Percentiles rank a stretch among this genome's conserved stretches.
These are phyloP conservation scores for Zymoseptoria crescenta DNA, from an alignment of 2,329 filamentous ascomycete species.

Conservation along the genomic window DNA sequence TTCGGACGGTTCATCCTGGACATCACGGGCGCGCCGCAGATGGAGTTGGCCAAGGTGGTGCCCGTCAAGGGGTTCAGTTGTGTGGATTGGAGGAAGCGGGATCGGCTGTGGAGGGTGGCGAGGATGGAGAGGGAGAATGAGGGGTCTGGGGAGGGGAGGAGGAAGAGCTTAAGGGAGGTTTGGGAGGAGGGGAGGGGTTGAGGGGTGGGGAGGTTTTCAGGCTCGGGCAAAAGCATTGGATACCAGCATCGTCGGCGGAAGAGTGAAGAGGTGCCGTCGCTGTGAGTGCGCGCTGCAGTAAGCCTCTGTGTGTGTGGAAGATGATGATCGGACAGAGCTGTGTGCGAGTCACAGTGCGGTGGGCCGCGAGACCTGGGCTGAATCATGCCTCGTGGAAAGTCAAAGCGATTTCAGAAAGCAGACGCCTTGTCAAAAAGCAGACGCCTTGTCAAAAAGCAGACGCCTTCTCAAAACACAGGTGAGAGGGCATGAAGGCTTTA, in stretches of 20 bases:
- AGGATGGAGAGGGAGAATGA: constrained; percentile 22
- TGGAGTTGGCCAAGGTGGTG: constrained; percentile 34
- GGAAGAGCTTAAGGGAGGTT: constrained; percentile 28
- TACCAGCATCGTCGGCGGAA: neutral
- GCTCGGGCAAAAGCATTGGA: neutral
- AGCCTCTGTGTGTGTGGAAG: no score
- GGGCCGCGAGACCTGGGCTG: neutral
- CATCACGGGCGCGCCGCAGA: constrained; percentile 22
- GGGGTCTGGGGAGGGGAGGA: constrained; percentile 18
- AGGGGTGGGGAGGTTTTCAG: neutral
- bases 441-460: neutral
- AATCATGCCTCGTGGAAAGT: neutral
- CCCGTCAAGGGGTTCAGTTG: constrained; percentile 34
- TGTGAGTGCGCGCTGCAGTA: no score
- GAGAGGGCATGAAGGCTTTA: no score
- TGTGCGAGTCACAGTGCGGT: no score
- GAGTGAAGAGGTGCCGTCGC: neutral
- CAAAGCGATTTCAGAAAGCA: neutral
- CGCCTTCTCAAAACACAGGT: neutral
- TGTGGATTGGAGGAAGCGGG: constrained; percentile 30
- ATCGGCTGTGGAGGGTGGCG: constrained; percentile 29
- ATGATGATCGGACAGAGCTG: no score
- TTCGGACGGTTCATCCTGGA: constrained; percentile 26
- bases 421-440: neutral
- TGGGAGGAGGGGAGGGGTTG: constrained; percentile 9